Evolutionary conservation across 495 filamentous ascomycete genomes (phyloP).

Genomic region (Annulohypoxylon maeteangense): DNA sequence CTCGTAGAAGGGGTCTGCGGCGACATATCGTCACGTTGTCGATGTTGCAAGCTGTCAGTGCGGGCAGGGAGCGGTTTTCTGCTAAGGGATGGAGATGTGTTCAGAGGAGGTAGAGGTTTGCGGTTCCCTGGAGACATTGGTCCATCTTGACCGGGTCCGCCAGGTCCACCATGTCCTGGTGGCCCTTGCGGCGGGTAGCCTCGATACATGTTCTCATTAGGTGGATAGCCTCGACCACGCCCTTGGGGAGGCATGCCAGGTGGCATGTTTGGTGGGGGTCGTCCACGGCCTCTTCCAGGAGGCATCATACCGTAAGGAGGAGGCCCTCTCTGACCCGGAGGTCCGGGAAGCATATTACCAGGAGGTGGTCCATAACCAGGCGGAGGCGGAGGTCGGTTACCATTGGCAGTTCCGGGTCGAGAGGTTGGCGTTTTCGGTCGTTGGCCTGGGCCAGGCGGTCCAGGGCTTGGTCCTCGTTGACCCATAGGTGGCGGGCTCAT

Average conservation of each 20-base stretch:
- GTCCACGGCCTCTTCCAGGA: slow-evolving; percentile 48
- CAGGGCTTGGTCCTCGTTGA: slow-evolving; percentile 40
- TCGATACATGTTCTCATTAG: slow-evolving; percentile 41
- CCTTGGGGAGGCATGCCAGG: slow-evolving; percentile 40
- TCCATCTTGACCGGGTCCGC: slow-evolving; percentile 22
- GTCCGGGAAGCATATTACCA: slow-evolving; percentile 28
- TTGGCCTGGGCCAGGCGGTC: slow-evolving; percentile 13
- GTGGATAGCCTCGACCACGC: slow-evolving; percentile 41
- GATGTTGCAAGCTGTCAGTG: slow-evolving; percentile 53
- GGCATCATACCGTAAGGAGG: slow-evolving; percentile 46
- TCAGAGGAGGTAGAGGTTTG: slow-evolving; percentile 43
- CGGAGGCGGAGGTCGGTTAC: slow-evolving; percentile 41
- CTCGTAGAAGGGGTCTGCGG: slow-evolving; percentile 55
- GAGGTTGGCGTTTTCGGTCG: slow-evolving; percentile 45
- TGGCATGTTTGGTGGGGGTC: slow-evolving; percentile 50
- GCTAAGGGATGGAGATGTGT: slow-evolving; percentile 52
- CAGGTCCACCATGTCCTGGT: slow-evolving; percentile 22
- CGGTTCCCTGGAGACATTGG: slow-evolving; percentile 43
- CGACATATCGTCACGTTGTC: slow-evolving; percentile 42
- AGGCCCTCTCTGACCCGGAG: slow-evolving; percentile 42
- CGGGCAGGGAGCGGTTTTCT: slow-evolving; percentile 72
- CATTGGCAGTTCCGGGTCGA: slow-evolving; percentile 44
- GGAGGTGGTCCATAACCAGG: slow-evolving; percentile 41
- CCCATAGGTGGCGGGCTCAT: slow-evolving; percentile 26
- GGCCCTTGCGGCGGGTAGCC: slow-evolving; percentile 40